These are phyloP conservation scores for Schizonepeta tenuifolia DNA, from an alignment of 257 asterid genomes.

Conservation along the genomic window DNA sequence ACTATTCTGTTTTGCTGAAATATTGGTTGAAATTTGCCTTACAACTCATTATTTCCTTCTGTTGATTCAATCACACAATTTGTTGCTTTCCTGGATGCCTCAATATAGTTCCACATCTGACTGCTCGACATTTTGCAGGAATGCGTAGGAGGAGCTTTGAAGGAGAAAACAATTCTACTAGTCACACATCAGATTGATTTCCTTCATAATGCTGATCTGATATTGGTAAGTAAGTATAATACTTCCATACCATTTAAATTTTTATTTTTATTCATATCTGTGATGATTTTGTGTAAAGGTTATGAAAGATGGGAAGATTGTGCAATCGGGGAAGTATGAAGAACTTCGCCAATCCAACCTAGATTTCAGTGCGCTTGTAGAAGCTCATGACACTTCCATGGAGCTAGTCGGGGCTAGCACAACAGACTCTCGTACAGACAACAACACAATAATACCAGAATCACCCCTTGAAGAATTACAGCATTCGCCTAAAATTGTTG, in stretches of 20 bases:
- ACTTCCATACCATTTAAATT: background rate
- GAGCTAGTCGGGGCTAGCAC: constrained; percentile 55
- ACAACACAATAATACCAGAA: constrained; percentile 18
- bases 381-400: constrained; percentile 72
- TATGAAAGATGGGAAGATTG: constrained; percentile 65
- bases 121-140: constrained; percentile 47
- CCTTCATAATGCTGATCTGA: constrained; percentile 68
- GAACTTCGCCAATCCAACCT: constrained; percentile 48
- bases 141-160: constrained; percentile 63
- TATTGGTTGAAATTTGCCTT: background rate
- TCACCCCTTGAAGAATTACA: constrained; percentile 28
- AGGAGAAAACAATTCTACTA: constrained; percentile 62
- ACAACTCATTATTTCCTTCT: background rate
- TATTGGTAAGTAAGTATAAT: constrained; percentile 47
- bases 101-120: too few relatives aligned
- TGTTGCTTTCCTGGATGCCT: too few relatives aligned
- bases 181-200: constrained; percentile 86
- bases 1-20: background rate
- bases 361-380: constrained; percentile 68
- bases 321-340: constrained; percentile 69
- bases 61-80: too few relatives aligned
- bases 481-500: constrained; percentile 36
- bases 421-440: background rate
- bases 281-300: constrained; percentile 44
- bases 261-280: background rate